phyloP scores from a whole-genome alignment of 208 protist species.

The Balamuthia mandrillaris region DNA sequence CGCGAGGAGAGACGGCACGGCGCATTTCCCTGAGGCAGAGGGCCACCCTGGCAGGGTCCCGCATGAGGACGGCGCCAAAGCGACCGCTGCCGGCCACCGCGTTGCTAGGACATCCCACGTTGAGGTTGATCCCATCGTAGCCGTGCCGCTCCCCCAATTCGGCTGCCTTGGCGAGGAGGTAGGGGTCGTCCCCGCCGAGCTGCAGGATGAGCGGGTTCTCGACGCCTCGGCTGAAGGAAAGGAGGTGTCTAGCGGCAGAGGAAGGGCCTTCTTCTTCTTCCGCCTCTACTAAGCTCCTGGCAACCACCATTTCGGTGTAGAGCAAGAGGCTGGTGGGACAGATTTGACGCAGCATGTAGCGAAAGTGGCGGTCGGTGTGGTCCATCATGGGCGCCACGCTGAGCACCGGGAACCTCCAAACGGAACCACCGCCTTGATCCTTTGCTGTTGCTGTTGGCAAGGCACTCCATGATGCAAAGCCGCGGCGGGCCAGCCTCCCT shows the following conservation, averaged over 20 bases:
- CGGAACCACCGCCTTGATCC: no score
- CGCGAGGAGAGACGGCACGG: not conserved
- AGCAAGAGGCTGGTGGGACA: not conserved
- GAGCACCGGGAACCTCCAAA: no score
- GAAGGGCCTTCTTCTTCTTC: no score
- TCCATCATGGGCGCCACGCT: constrained; percentile 27
- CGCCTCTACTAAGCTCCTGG: no score
- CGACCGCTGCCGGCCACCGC: not conserved
- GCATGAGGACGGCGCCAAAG: constrained; percentile 24
- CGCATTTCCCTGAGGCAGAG: not conserved
- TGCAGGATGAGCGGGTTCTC: not conserved
- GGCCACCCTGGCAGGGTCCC: not conserved
- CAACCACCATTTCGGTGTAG: constrained; percentile 28
- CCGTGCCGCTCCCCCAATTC: not conserved
- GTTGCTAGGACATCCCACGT: not conserved
- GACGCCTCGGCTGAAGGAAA: not conserved
- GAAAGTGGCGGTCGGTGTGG: not conserved
- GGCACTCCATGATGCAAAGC: no score
- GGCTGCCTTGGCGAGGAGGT: not conserved
- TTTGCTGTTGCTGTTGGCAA: no score
- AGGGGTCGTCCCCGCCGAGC: not conserved
- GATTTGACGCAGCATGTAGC: not conserved
- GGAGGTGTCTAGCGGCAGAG: not conserved
- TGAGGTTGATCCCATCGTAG: constrained; percentile 23
- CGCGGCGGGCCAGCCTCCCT: no score